A percentile compares a stretch with the other conserved stretches of the same genome.
Evolutionary conservation across 2,329 filamentous ascomycete species (phyloP).

Genomic region (Aureobasidium musti): DNA sequence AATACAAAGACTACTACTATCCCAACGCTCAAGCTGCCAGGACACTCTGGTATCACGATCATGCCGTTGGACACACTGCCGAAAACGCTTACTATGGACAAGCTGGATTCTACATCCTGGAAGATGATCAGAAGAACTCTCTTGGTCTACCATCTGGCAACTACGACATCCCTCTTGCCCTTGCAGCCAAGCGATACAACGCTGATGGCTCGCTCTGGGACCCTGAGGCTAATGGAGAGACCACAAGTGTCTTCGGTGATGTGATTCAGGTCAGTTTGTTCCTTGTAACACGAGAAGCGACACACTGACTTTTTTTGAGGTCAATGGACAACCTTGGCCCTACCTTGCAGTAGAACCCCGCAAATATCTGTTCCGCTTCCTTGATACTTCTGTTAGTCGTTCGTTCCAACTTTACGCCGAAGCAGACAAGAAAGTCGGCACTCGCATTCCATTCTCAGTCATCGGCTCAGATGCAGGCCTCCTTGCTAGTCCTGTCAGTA

Average conservation of each 20-base stretch:
- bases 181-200: conserved; percentile 57
- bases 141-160: conserved; percentile 55
- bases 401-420: conserved; percentile 54
- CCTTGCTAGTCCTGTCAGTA: conserved; percentile 49
- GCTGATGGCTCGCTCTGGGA: conserved; percentile 54
- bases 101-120: conserved; percentile 58
- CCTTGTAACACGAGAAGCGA: too few species aligned
- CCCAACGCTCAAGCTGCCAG: conserved; percentile 57
- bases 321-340: conserved; percentile 60
- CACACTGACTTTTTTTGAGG: too few species aligned
- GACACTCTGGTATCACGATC: conserved; percentile 42
- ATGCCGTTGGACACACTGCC: conserved; percentile 39
- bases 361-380: conserved; percentile 60
- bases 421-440: conserved; percentile 39
- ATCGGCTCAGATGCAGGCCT: conserved; percentile 59
- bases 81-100: conserved; percentile 56
- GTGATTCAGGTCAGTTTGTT: conserved; percentile 29
- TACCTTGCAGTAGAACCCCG: conserved; percentile 60
- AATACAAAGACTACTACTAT: conserved; percentile 66
- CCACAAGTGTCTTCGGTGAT: conserved; percentile 44
- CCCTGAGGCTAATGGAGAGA: conserved; percentile 46
- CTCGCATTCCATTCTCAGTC: conserved; percentile 53
- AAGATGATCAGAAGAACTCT: conserved; percentile 53
- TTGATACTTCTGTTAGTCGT: conserved; percentile 54
- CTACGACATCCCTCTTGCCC: conserved; percentile 57